A percentile compares a stretch with the other conserved stretches of the same genome.
phyloP scores from a whole-genome alignment of 78 protist genomes.

The Dictyostelium purpureum region DNA sequence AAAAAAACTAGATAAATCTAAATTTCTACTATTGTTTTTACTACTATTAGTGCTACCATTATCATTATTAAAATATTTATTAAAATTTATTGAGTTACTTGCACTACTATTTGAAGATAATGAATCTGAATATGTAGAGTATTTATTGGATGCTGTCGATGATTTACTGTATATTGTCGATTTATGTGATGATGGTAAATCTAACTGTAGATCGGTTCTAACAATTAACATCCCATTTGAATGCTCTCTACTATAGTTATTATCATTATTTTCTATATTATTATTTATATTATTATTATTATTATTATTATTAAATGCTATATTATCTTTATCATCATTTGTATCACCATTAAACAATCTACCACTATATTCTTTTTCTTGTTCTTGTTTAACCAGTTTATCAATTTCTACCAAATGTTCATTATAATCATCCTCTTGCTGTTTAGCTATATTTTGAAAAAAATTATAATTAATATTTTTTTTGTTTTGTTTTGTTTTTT shows the following conservation, averaged over 20 bases:
- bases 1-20: background rate
- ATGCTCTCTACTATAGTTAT: background rate
- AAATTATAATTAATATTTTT: background rate
- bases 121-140: background rate
- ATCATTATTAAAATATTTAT: background rate
- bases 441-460: background rate
- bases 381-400: slow-evolving; percentile 8
- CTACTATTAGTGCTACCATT: background rate
- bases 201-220: background rate
- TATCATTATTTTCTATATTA: background rate
- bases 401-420: slow-evolving; percentile 51
- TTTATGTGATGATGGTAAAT: slow-evolving; percentile 35
- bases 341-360: slow-evolving; percentile 1
- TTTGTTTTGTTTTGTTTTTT: too few species aligned
- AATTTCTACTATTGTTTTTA: background rate
- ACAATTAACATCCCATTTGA: background rate
- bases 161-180: slow-evolving; percentile 18
- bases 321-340: background rate
- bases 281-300: background rate
- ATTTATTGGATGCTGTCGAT: background rate
- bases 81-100: background rate
- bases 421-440: background rate
- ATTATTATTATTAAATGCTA: background rate
- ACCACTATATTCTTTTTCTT: background rate
- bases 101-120: background rate